Conservation (phyloP, 768 basidiomycete species). For the Porphyrellus cyaneotinctus region DNA sequence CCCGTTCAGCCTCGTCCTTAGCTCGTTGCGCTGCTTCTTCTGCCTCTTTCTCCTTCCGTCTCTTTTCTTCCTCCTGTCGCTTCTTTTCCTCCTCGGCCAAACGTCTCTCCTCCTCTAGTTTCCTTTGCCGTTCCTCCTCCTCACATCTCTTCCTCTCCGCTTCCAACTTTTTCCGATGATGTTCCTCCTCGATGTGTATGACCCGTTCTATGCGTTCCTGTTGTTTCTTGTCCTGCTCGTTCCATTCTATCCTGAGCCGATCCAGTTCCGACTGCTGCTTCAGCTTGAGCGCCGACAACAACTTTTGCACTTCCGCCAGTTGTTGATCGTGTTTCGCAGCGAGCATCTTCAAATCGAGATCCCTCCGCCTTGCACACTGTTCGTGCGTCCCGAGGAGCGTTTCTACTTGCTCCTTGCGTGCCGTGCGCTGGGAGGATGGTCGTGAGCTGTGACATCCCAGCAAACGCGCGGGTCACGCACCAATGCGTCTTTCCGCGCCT, state of each 20-base stretch:
- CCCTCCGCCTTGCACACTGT: slow-evolving; percentile 3
- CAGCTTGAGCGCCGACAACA: slow-evolving; percentile 41
- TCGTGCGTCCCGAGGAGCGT: slow-evolving; percentile 19
- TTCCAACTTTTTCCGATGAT: slow-evolving; percentile 46
- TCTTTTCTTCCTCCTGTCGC: slow-evolving; percentile 40
- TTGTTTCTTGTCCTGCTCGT: slow-evolving; percentile 39
- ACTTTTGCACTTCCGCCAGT: slow-evolving; percentile 45
- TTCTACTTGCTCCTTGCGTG: slow-evolving; percentile 32
- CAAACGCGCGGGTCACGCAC: slow-evolving; percentile 27
- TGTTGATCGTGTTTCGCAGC: slow-evolving; percentile 46
- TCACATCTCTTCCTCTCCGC: slow-evolving; percentile 51
- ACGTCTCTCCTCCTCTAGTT: slow-evolving; percentile 47
- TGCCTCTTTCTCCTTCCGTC: slow-evolving; percentile 32
- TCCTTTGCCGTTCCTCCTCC: slow-evolving; percentile 43
- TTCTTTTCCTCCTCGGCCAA: slow-evolving; percentile 42
- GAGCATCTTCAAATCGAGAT: slow-evolving; percentile 28
- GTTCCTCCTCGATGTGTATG: slow-evolving; percentile 63
- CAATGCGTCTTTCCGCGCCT: slow-evolving; percentile 43
- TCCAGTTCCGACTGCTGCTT: slow-evolving; percentile 46
- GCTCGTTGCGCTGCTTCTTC: slow-evolving; percentile 30
- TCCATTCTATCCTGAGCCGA: slow-evolving; percentile 43
- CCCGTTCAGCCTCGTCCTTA: slow-evolving; percentile 33
- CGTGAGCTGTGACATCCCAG: neutral
- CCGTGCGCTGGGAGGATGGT: slow-evolving; percentile 31
- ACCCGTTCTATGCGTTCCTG: slow-evolving; percentile 59